These are phyloP conservation scores for Cryptosporidium tyzzeri DNA, from an alignment of 169 alveolate species.

Conservation along the genomic window DNA sequence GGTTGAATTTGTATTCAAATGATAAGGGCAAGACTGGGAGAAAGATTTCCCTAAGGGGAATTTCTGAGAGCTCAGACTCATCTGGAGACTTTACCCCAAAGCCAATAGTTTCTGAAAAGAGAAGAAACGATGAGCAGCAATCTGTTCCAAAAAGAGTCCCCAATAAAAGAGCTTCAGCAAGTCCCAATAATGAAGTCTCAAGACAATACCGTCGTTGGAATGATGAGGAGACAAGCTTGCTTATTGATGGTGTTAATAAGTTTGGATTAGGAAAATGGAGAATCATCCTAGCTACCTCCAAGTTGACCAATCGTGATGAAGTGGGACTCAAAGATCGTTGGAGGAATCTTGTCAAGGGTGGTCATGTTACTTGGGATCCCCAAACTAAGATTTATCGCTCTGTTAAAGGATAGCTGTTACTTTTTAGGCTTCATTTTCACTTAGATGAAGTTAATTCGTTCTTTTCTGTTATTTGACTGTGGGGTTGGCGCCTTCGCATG, in stretches of 20 bases:
- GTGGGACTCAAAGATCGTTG: conserved; percentile 74
- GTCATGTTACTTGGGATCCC: conserved; percentile 67
- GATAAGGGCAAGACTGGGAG: conserved; percentile 32
- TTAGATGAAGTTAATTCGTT: background rate
- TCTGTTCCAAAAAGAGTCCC: background rate
- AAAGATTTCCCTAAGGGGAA: conserved; percentile 27
- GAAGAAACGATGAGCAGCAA: background rate
- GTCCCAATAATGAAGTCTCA: conserved; percentile 5
- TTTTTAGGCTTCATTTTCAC: background rate
- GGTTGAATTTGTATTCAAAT: background rate
- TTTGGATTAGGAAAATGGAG: conserved; percentile 74
- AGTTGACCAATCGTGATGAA: conserved; percentile 48
- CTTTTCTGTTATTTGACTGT: background rate
- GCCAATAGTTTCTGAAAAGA: conserved; percentile 3
- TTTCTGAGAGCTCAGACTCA: conserved; percentile 44
- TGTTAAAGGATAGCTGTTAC: conserved; percentile 1
- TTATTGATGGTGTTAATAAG: conserved; percentile 51
- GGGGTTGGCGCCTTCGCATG: conserved; percentile 31
- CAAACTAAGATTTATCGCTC: background rate
- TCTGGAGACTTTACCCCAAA: background rate
- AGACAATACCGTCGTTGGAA: conserved; percentile 66
- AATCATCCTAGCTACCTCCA: conserved; percentile 39
- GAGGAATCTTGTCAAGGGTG: conserved; percentile 68
- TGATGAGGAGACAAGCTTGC: conserved; percentile 44
- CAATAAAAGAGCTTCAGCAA: background rate